phyloP scores from a whole-genome alignment of 106 monocot genomes.

The Agapanthus africanus region DNA sequence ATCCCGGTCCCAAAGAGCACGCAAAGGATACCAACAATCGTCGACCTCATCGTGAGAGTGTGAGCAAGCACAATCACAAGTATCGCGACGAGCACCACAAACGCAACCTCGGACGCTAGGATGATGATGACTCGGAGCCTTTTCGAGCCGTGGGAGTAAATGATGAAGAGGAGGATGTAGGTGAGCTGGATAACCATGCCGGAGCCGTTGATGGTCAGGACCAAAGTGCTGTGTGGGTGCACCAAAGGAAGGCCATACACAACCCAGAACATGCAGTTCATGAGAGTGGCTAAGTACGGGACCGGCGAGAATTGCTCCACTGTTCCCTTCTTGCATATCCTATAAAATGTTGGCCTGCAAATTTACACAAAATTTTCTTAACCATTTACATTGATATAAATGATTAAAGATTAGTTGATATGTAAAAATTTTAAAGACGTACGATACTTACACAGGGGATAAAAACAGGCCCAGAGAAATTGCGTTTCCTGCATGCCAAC shows the following conservation, averaged over 20 bases:
- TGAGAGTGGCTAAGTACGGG: slow-evolving; percentile 44
- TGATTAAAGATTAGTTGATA: not conserved
- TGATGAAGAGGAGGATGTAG: slow-evolving; percentile 45
- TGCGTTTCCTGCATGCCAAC: slow-evolving; percentile 32
- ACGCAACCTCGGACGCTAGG: slow-evolving; percentile 19
- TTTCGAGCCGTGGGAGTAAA: slow-evolving; percentile 20
- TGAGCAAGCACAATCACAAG: slow-evolving; percentile 24
- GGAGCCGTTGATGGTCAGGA: slow-evolving; percentile 51
- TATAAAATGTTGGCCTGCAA: slow-evolving; percentile 34
- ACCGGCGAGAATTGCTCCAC: slow-evolving; percentile 38
- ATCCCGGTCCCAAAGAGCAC: slow-evolving; percentile 50
- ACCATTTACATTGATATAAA: not conserved
- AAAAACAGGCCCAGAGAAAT: slow-evolving; percentile 39
- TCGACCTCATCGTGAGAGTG: slow-evolving; percentile 24
- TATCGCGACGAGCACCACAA: slow-evolving; percentile 22
- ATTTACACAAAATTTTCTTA: not conserved
- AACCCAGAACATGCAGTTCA: slow-evolving; percentile 57
- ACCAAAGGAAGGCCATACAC: slow-evolving; percentile 45
- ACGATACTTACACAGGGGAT: slow-evolving; percentile 41
- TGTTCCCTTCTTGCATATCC: slow-evolving; percentile 32
- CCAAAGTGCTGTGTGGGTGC: slow-evolving; percentile 44
- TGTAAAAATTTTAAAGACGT: too few species aligned
- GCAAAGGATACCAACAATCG: slow-evolving; percentile 41
- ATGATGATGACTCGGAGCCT: slow-evolving; percentile 1
- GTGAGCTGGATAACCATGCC: slow-evolving; percentile 38